phyloP scores from a whole-genome alignment of 192 early-diverging fungal species.

The Mortierella hygrophila region DNA sequence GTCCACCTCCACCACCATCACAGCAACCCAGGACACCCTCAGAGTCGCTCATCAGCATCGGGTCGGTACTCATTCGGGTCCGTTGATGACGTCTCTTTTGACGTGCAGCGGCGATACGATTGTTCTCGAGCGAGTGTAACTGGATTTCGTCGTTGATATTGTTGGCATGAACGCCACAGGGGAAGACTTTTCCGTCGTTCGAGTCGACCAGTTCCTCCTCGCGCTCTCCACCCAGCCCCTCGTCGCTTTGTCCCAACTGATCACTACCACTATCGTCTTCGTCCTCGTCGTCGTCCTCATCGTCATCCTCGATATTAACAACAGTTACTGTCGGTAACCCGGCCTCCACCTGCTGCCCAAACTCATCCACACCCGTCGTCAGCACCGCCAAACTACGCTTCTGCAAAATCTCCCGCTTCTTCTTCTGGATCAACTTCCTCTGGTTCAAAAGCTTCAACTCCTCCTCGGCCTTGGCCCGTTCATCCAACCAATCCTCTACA shows the following conservation, averaged over 20 bases:
- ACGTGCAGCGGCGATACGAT: neutral
- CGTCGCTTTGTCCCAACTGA: neutral
- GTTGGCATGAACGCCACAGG: neutral
- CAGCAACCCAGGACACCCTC: conserved; percentile 11
- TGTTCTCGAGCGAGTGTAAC: neutral
- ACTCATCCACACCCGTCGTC: neutral
- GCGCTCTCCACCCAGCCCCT: neutral
- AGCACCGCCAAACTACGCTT: conserved; percentile 22
- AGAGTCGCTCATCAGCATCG: neutral
- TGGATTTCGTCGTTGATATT: neutral
- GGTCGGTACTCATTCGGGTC: neutral
- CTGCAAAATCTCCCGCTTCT: conserved; percentile 39
- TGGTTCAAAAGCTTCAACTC: conserved; percentile 18
- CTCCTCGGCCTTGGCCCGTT: neutral
- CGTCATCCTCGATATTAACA: neutral
- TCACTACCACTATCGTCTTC: neutral
- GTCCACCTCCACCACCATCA: conserved; percentile 22
- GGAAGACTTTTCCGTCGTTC: neutral
- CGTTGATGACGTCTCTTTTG: neutral
- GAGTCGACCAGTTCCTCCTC: neutral
- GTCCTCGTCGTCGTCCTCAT: conserved; percentile 17
- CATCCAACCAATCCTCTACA: conserved; percentile 18
- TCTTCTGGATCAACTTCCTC: conserved; percentile 22
- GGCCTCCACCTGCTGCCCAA: neutral
- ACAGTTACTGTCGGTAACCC: neutral